These are phyloP conservation scores for Teunomyces atbi DNA, from an alignment of 805 yeast genomes.

Conservation along the genomic window DNA sequence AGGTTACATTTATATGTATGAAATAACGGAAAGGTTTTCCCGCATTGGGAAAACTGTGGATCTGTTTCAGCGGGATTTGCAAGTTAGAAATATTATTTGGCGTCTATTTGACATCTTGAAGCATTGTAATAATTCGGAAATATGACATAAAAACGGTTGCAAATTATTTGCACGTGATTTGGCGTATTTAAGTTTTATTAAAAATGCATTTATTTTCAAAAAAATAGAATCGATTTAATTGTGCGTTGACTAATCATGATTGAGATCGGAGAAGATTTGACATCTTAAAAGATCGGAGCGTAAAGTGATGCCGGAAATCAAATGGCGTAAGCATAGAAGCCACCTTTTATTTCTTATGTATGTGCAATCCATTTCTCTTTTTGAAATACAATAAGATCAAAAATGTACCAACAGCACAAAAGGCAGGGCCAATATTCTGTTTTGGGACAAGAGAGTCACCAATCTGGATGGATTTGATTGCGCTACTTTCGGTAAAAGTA, in stretches of 20 bases:
- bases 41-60: background rate
- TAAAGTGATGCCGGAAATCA: no score
- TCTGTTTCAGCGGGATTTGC: background rate
- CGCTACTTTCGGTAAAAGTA: background rate
- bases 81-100: no score
- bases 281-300: background rate
- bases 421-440: constrained; percentile 18
- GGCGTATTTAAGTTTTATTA: background rate
- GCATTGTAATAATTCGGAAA: background rate
- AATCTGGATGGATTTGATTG: no score
- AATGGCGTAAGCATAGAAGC: background rate
- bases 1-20: background rate
- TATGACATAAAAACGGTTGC: background rate
- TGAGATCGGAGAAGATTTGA: background rate
- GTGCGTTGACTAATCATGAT: no score
- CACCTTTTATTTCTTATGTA: background rate
- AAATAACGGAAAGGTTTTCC: background rate
- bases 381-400: constrained; percentile 17
- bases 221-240: no score
- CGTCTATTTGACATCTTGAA: no score
- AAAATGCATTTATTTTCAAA: background rate
- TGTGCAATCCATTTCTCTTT: background rate
- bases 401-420: constrained; percentile 17
- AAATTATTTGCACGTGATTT: background rate
- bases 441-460: background rate